Percentiles rank a stretch among this genome's conserved stretches.
These are phyloP conservation scores for Escallonia rubra DNA, from an alignment of 129 eudicot species.

Conservation along the genomic window DNA sequence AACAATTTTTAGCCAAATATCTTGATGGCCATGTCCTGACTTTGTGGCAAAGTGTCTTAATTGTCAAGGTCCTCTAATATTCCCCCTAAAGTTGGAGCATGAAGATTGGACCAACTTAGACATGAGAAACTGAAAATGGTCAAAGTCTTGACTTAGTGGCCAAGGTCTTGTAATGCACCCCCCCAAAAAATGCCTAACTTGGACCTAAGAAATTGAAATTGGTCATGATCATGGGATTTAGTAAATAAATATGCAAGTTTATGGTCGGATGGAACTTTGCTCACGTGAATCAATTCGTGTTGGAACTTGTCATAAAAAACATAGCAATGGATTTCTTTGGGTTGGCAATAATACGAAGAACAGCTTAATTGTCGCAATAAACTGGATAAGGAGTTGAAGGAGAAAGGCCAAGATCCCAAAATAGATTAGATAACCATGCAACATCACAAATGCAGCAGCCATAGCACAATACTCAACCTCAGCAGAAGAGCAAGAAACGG, in stretches of 20 bases:
- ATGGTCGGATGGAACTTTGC: background rate
- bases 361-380: background rate
- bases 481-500: background rate
- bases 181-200: background rate
- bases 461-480: background rate
- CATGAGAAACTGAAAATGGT: too few species aligned
- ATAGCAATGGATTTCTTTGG: too few species aligned
- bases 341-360: background rate
- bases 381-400: background rate
- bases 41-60: too few species aligned
- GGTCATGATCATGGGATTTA: background rate
- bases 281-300: background rate
- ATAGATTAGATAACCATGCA: background rate
- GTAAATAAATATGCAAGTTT: background rate
- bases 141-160: too few species aligned
- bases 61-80: too few species aligned
- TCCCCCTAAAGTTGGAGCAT: too few species aligned
- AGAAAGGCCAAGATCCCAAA: background rate
- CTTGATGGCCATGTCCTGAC: too few species aligned
- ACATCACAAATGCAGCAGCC: background rate
- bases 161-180: too few species aligned
- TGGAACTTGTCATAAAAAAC: background rate
- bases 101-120: too few species aligned
- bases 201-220: background rate
- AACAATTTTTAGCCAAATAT: too few species aligned